phyloP scores from a whole-genome alignment of 2,329 filamentous ascomycete species.

The Alternaria conjuncta region DNA sequence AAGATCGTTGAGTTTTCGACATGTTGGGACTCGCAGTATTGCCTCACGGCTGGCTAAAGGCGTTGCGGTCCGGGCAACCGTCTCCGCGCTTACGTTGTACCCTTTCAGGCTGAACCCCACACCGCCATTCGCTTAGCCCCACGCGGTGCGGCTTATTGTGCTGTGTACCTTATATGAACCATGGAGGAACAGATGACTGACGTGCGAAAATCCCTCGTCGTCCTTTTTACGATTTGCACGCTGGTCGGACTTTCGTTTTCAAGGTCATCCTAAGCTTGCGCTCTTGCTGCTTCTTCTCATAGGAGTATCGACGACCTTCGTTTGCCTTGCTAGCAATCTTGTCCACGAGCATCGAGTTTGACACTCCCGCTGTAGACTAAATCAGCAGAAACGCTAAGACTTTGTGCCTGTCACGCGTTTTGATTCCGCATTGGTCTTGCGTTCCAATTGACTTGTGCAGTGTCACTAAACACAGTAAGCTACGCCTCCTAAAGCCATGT shows the following conservation, averaged over 20 bases:
- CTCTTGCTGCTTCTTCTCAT: constrained; percentile 1
- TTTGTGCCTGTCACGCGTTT: constrained; percentile 16
- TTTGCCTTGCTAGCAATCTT: constrained; percentile 8
- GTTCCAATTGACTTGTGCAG: constrained; percentile 17
- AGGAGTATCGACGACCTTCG: constrained; percentile 7
- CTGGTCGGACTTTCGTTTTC: constrained; percentile 6
- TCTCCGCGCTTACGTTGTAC: constrained; percentile 32
- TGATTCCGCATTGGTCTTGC: constrained; percentile 11
- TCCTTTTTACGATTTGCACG: constrained; percentile 3
- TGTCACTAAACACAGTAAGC: constrained; percentile 39
- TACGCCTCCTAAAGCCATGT: constrained; percentile 28
- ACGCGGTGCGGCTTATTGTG: constrained; percentile 36
- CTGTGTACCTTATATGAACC: constrained; percentile 33
- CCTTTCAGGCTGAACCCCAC: constrained; percentile 40
- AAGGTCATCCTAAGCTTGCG: constrained; percentile 2
- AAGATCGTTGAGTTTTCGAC: background rate
- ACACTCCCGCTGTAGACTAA: constrained; percentile 7
- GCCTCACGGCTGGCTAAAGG: constrained; percentile 30
- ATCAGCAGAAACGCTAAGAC: constrained; percentile 9
- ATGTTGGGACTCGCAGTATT: constrained; percentile 1
- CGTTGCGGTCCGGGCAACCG: constrained; percentile 43
- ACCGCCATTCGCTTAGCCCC: constrained; percentile 40
- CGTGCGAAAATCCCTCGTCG: constrained; percentile 12
- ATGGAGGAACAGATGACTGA: constrained; percentile 10
- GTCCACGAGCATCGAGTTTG: constrained; percentile 4